Conservation (phyloP, 768 basidiomycete species). For the Pisolithus orientalis region DNA sequence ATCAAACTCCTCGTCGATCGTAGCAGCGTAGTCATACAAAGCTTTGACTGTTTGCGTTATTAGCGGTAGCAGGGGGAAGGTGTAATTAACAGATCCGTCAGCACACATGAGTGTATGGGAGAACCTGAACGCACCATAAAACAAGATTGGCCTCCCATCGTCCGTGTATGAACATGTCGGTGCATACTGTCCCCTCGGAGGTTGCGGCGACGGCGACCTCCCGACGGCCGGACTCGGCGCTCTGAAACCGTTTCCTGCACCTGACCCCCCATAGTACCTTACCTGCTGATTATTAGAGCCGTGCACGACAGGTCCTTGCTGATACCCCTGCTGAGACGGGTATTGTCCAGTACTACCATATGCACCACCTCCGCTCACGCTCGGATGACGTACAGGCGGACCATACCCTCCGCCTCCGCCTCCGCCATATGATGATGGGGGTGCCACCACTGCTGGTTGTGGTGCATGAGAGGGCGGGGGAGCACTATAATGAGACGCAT, state of each 20-base stretch:
- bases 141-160: slow-evolving; percentile 74
- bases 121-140: slow-evolving; percentile 64
- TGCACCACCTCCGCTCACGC: not conserved
- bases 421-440: not conserved
- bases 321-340: not conserved
- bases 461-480: not conserved
- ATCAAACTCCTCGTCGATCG: slow-evolving; percentile 90
- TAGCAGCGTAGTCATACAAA: slow-evolving; percentile 78
- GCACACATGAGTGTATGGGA: not conserved
- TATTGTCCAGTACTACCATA: not conserved
- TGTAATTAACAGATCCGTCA: slow-evolving; percentile 1
- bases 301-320: not conserved
- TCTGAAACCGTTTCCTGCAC: slow-evolving; percentile 26
- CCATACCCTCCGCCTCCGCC: not conserved
- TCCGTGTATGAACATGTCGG: slow-evolving; percentile 79
- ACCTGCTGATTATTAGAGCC: not conserved
- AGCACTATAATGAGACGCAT: not conserved
- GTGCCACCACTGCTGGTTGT: not conserved
- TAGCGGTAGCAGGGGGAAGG: not conserved
- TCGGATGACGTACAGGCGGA: not conserved
- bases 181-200: slow-evolving; percentile 31
- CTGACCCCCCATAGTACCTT: not conserved
- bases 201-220: slow-evolving; percentile 49
- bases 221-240: slow-evolving; percentile 36
- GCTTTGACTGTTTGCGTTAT: slow-evolving; percentile 61